Conservation (phyloP, 345 rosid species). For the Excoecaria agallocha region DNA sequence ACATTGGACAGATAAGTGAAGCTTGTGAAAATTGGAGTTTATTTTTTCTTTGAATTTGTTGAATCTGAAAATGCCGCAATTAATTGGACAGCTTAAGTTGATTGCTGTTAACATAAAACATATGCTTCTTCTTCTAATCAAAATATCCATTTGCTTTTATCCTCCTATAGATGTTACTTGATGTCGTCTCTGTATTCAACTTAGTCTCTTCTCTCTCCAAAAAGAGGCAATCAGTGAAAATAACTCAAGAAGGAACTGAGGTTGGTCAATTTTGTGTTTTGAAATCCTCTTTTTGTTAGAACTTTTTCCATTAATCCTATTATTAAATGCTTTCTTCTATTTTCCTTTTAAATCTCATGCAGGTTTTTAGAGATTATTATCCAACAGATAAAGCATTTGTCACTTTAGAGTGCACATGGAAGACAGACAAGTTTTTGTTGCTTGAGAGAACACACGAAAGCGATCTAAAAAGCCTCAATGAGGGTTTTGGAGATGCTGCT, state of each 20-base stretch:
- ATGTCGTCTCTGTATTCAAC: slow-evolving; percentile 64
- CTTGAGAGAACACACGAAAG: slow-evolving; percentile 43
- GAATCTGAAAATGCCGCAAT: not conserved
- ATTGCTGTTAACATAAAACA: not conserved
- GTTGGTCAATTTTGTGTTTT: slow-evolving; percentile 29
- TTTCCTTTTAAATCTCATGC: slow-evolving; percentile 16
- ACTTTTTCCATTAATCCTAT: slow-evolving; percentile 1
- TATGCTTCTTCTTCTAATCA: not conserved
- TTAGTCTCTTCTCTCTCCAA: slow-evolving; percentile 57
- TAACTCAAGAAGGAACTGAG: slow-evolving; percentile 70
- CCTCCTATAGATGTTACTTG: slow-evolving; percentile 64
- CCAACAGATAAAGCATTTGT: slow-evolving; percentile 49
- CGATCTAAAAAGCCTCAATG: slow-evolving; percentile 33
- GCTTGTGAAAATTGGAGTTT: not conserved
- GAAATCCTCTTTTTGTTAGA: not conserved
- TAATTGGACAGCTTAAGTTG: not conserved
- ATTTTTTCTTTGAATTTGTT: not conserved
- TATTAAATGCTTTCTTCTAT: not conserved
- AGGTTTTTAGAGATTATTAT: slow-evolving; percentile 76
- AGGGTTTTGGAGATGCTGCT: slow-evolving; percentile 27
- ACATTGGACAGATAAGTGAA: not conserved
- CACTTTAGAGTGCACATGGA: slow-evolving; percentile 61
- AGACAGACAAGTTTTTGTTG: slow-evolving; percentile 59
- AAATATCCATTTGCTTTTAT: not conserved
- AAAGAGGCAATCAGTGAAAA: slow-evolving; percentile 69